Percentiles rank a stretch among this genome's conserved stretches.
These are phyloP conservation scores for Fennellomyces sp. DNA, from an alignment of 371 early-diverging fungal genomes.

Conservation along the genomic window DNA sequence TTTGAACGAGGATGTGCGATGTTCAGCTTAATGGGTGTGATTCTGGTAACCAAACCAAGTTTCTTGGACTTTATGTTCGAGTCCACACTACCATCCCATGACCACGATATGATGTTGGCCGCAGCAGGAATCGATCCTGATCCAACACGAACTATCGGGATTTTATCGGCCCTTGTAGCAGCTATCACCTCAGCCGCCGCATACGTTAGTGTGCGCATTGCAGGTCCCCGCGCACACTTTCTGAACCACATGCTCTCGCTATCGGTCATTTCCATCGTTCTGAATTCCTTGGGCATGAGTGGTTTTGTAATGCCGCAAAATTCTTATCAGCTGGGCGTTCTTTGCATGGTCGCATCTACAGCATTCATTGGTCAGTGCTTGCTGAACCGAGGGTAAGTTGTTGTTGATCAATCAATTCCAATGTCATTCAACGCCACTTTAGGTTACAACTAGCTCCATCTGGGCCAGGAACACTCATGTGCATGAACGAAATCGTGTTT, in stretches of 20 bases:
- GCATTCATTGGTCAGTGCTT: constrained; percentile 76
- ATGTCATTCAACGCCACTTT: too few relatives aligned
- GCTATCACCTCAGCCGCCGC: constrained; percentile 65
- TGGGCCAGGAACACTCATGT: constrained; percentile 74
- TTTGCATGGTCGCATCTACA: constrained; percentile 14
- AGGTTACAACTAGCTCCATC: constrained; percentile 72
- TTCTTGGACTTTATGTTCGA: constrained; percentile 42
- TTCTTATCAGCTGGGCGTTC: constrained; percentile 14
- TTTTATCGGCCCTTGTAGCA: constrained; percentile 51
- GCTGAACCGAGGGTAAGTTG: constrained; percentile 39
- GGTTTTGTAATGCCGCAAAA: constrained; percentile 22
- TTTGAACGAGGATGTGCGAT: constrained; percentile 57
- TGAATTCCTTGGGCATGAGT: constrained; percentile 32
- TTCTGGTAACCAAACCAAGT: constrained; percentile 64
- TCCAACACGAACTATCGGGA: constrained; percentile 37
- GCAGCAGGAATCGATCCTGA: too few relatives aligned
- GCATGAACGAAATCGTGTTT: constrained; percentile 77
- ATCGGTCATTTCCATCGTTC: constrained; percentile 58
- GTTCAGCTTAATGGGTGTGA: constrained; percentile 64
- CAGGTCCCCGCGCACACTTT: constrained; percentile 64
- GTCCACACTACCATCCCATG: not conserved
- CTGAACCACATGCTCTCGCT: constrained; percentile 78
- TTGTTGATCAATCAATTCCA: constrained; percentile 15
- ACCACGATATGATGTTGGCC: not conserved
- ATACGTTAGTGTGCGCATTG: constrained; percentile 70